These are phyloP conservation scores for Pulveroboletus sp. DNA, from an alignment of 768 basidiomycete genomes.

Conservation along the genomic window DNA sequence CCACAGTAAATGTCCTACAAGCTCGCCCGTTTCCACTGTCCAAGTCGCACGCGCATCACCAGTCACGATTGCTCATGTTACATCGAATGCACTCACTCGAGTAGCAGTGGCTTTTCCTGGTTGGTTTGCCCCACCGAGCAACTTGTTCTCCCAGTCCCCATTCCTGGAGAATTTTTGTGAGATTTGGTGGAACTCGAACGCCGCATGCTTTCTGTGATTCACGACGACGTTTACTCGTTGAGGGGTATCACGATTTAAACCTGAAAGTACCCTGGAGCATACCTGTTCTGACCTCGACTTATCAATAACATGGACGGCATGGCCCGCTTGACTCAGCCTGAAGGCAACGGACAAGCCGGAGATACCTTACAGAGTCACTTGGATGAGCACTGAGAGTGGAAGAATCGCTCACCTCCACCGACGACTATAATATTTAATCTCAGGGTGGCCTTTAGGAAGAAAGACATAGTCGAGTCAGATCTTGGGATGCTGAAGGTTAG, in stretches of 20 bases:
- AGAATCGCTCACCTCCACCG: conserved; percentile 15
- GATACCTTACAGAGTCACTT: conserved; percentile 26
- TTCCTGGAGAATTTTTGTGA: conserved; percentile 47
- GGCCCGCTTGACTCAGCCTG: conserved; percentile 50
- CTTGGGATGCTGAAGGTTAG: neutral
- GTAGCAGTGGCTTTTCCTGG: conserved; percentile 11
- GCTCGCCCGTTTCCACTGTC: conserved; percentile 38
- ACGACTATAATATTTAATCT: conserved; percentile 13
- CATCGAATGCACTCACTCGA: conserved; percentile 9
- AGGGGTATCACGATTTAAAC: neutral
- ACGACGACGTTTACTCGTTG: neutral
- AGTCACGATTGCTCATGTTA: neutral
- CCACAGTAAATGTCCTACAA: conserved; percentile 41
- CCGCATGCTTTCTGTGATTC: conserved; percentile 32
- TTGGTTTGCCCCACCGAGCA: conserved; percentile 26
- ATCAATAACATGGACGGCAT: conserved; percentile 50
- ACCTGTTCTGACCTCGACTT: conserved; percentile 40
- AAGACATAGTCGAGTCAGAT: conserved; percentile 1
- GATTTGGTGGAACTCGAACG: conserved; percentile 48
- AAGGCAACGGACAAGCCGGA: conserved; percentile 52
- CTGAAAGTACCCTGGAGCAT: neutral
- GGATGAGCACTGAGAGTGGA: neutral
- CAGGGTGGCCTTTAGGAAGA: conserved; percentile 9
- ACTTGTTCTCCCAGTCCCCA: conserved; percentile 48
- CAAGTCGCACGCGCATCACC: neutral